Conservation (phyloP, 371 early-diverging fungal species). For the Amoeboradix gromovi region DNA sequence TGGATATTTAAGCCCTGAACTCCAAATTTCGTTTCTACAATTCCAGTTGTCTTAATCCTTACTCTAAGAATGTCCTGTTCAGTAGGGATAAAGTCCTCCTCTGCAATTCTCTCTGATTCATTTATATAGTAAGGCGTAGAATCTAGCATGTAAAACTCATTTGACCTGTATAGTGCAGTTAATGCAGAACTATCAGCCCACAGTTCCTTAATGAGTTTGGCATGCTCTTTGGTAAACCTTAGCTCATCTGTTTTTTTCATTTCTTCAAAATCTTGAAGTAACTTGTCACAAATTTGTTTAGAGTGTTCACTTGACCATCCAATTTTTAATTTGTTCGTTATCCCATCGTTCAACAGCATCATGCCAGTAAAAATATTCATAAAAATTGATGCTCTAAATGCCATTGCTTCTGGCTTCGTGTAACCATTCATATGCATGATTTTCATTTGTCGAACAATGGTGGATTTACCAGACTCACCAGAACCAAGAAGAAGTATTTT, state of each 20-base stretch:
- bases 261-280: constrained; percentile 13
- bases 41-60: constrained; percentile 51
- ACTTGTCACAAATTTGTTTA: constrained; percentile 7
- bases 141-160: constrained; percentile 49
- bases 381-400: constrained; percentile 40
- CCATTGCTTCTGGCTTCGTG: constrained; percentile 24
- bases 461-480: constrained; percentile 18
- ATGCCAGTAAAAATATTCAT: constrained; percentile 47
- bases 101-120: constrained; percentile 22
- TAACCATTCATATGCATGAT: constrained; percentile 6
- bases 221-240: constrained; percentile 20
- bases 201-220: constrained; percentile 26
- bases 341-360: constrained; percentile 25
- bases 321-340: constrained; percentile 22
- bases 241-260: constrained; percentile 11
- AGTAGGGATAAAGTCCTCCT: constrained; percentile 22
- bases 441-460: constrained; percentile 1
- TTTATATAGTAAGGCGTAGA: constrained; percentile 8
- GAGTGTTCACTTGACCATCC: constrained; percentile 14
- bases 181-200: constrained; percentile 33
- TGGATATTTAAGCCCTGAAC: constrained; percentile 32
- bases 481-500: constrained; percentile 27
- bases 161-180: constrained; percentile 21
- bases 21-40: constrained; percentile 33
- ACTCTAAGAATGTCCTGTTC: constrained; percentile 42